Evolutionary conservation across 2,329 filamentous ascomycete genomes (phyloP).

Genomic region (Pezicula carpinea): DNA sequence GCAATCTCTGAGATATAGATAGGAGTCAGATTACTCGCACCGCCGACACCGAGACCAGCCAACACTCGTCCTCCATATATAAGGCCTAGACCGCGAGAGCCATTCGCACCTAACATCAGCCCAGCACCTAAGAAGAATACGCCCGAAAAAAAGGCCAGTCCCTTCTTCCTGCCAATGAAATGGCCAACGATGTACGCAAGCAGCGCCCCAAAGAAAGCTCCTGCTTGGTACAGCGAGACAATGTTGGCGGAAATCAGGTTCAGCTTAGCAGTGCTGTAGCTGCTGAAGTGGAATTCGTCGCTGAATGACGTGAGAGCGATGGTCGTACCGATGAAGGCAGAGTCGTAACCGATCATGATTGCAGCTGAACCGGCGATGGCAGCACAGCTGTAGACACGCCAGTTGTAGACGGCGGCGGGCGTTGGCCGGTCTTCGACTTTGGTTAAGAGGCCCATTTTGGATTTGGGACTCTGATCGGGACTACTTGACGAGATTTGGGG

Average conservation of each 20-base stretch:
- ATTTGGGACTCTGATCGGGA: no score
- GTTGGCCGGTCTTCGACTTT: constrained; percentile 54
- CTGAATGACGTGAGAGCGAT: constrained; percentile 66
- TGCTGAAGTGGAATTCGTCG: constrained; percentile 59
- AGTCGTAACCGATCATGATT: constrained; percentile 56
- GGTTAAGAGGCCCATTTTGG: constrained; percentile 37
- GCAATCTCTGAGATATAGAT: constrained; percentile 57
- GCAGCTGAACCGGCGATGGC: constrained; percentile 51
- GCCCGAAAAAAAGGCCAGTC: constrained; percentile 53
- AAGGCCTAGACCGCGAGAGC: constrained; percentile 55
- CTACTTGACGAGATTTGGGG: no score
- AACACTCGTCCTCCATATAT: constrained; percentile 60
- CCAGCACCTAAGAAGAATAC: constrained; percentile 69
- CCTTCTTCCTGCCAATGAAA: constrained; percentile 62
- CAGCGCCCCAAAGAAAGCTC: constrained; percentile 77
- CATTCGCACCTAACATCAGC: constrained; percentile 65
- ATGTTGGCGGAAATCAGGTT: constrained; percentile 68
- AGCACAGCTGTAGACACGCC: constrained; percentile 52
- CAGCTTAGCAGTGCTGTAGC: constrained; percentile 40
- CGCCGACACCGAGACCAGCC: constrained; percentile 59
- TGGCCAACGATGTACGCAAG: constrained; percentile 62
- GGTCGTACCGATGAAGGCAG: constrained; percentile 75
- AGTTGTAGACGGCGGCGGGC: constrained; percentile 55
- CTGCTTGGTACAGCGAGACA: constrained; percentile 76
- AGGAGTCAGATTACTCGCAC: constrained; percentile 57